Conservation (phyloP, 129 eudicot species). For the Artemisia annua region DNA sequence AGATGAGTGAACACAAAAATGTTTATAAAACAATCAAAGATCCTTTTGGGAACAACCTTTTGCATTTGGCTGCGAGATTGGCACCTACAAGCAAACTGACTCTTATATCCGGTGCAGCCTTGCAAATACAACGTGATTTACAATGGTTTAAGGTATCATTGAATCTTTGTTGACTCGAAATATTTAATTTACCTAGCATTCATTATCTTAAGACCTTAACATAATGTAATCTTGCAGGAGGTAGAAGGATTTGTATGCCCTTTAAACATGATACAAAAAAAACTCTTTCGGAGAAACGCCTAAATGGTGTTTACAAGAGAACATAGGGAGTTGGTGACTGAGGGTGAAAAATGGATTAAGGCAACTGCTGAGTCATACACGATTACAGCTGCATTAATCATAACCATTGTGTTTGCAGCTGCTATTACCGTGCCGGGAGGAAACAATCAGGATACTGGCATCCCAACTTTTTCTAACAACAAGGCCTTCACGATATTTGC, state of each 20-base stretch:
- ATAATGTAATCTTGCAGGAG: conserved; percentile 4
- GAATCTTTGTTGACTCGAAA: not conserved
- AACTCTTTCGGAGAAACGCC: conserved; percentile 11
- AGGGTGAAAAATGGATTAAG: conserved; percentile 25
- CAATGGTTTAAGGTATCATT: conserved; percentile 27
- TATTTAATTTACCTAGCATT: not conserved
- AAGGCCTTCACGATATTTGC: conserved; percentile 5
- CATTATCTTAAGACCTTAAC: too few species aligned
- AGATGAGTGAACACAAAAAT: conserved; percentile 16
- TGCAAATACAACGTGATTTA: conserved; percentile 14
- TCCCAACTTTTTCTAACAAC: not conserved
- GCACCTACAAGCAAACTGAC: conserved; percentile 22
- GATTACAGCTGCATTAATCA: conserved; percentile 22
- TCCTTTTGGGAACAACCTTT: conserved; percentile 11
- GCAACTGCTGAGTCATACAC: conserved; percentile 18
- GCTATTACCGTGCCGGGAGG: conserved; percentile 32
- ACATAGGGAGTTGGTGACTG: conserved; percentile 22
- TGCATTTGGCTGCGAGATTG: conserved; percentile 29
- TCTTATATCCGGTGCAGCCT: conserved; percentile 24
- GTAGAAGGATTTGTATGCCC: conserved; percentile 14
- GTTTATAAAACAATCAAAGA: conserved; percentile 4
- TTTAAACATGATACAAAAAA: not conserved
- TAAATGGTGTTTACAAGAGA: conserved; percentile 21
- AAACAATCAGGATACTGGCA: conserved; percentile 6
- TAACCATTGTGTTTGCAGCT: conserved; percentile 29